These are phyloP conservation scores for Saccharomyces mikatae DNA, from an alignment of 805 yeast genomes.

Conservation along the genomic window DNA sequence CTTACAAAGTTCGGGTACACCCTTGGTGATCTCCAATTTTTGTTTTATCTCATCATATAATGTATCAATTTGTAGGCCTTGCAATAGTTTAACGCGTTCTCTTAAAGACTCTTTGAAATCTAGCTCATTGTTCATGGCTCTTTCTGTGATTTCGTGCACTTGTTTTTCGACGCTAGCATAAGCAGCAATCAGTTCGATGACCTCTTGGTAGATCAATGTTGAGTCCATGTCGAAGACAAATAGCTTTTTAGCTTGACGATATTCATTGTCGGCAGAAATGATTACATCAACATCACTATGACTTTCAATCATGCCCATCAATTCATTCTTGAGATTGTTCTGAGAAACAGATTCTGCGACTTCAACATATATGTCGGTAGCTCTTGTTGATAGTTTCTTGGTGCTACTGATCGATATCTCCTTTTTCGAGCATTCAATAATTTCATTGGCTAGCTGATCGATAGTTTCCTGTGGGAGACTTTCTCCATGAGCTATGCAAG, in stretches of 20 bases:
- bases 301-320: conserved; percentile 1
- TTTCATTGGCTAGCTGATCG: neutral
- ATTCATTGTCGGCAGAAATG: conserved; percentile 15
- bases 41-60: conserved; percentile 74
- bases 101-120: conserved; percentile 79
- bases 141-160: conserved; percentile 81
- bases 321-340: conserved; percentile 3
- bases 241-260: conserved; percentile 36
- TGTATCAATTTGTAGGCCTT: conserved; percentile 64
- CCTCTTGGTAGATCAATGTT: conserved; percentile 91
- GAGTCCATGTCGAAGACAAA: conserved; percentile 97
- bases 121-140: conserved; percentile 95
- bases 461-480: conserved; percentile 2
- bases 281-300: conserved; percentile 17
- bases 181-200: conserved; percentile 89
- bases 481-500: conserved; percentile 12
- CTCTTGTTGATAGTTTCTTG: conserved; percentile 11
- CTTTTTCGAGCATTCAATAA: neutral
- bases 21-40: conserved; percentile 71
- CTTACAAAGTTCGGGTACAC: conserved; percentile 64
- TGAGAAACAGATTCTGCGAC: neutral
- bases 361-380: conserved; percentile 11
- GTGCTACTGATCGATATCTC: conserved; percentile 3
- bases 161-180: conserved; percentile 83
- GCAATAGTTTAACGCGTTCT: conserved; percentile 68